Conservation (phyloP, 1,139 yeast species). For the Pichia sp. region DNA sequence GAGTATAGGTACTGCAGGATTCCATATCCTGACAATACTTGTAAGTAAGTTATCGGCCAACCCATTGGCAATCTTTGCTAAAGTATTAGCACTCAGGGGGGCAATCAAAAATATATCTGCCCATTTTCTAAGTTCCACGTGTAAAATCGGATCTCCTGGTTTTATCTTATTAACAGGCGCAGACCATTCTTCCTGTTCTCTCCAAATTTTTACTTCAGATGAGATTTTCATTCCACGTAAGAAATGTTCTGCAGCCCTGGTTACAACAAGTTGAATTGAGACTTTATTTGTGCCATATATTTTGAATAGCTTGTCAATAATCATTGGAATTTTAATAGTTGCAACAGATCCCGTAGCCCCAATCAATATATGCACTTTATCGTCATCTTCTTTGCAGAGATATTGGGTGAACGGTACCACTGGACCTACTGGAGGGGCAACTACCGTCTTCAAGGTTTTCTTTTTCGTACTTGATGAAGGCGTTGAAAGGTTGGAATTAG, state of each 20-base stretch:
- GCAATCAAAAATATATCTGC: slow-evolving; percentile 90
- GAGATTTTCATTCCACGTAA: slow-evolving; percentile 74
- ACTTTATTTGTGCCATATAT: slow-evolving; percentile 66
- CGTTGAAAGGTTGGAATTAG: slow-evolving; percentile 1
- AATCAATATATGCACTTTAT: slow-evolving; percentile 76
- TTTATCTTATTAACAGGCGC: slow-evolving; percentile 39
- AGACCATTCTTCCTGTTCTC: slow-evolving; percentile 91
- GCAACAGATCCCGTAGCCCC: slow-evolving; percentile 98
- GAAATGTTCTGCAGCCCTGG: slow-evolving; percentile 80
- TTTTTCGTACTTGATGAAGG: slow-evolving; percentile 19
- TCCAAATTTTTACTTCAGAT: slow-evolving; percentile 82
- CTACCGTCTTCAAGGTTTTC: slow-evolving; percentile 34
- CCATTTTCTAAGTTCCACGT: slow-evolving; percentile 89
- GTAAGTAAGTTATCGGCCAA: slow-evolving; percentile 85
- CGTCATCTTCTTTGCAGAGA: slow-evolving; percentile 67
- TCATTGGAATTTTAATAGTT: slow-evolving; percentile 83
- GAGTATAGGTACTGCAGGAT: slow-evolving; percentile 77
- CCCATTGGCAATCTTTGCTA: slow-evolving; percentile 88
- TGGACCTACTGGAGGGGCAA: slow-evolving; percentile 56
- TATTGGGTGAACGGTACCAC: slow-evolving; percentile 73
- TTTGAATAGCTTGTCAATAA: slow-evolving; percentile 76
- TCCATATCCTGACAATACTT: slow-evolving; percentile 87
- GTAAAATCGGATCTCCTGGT: slow-evolving; percentile 63
- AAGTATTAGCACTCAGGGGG: slow-evolving; percentile 88
- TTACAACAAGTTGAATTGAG: slow-evolving; percentile 80